Conservation (phyloP, 1,284 basidiomycete genomes). For the Caloboletus inedulis region DNA sequence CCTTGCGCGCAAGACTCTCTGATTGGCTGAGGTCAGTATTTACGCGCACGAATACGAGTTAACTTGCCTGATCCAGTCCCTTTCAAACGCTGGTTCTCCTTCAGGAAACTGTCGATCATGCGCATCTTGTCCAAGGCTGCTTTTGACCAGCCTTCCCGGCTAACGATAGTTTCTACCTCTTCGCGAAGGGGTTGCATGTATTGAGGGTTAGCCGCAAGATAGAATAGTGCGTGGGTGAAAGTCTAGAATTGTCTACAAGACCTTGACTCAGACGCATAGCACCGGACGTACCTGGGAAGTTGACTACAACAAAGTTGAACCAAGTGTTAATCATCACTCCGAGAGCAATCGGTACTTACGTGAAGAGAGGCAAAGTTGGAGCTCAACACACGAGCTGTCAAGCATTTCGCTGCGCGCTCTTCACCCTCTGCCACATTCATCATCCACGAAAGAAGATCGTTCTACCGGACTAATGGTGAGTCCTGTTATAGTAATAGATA, state of each 20-base stretch:
- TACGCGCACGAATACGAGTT: neutral
- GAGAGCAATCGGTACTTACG: constrained; percentile 2
- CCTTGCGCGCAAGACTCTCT: constrained; percentile 36
- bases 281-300: constrained; percentile 14
- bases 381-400: constrained; percentile 35
- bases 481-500: neutral
- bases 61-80: constrained; percentile 29
- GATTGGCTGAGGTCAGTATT: neutral
- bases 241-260: constrained; percentile 11
- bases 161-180: constrained; percentile 40
- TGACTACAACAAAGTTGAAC: constrained; percentile 6
- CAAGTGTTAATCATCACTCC: neutral
- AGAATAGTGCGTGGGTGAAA: constrained; percentile 37
- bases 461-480: constrained; percentile 22
- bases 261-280: neutral
- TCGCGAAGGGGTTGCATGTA: constrained; percentile 41
- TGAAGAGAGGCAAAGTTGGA: constrained; percentile 43
- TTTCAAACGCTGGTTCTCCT: constrained; percentile 39
- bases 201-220: constrained; percentile 38
- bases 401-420: constrained; percentile 26
- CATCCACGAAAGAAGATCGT: constrained; percentile 44
- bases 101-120: constrained; percentile 48
- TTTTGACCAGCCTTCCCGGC: constrained; percentile 45
- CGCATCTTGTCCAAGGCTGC: constrained; percentile 39
- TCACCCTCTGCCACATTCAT: constrained; percentile 38